Evolutionary conservation across 805 yeast species (phyloP), one percentile per base, ranked within the genome.

Genomic region (Candida boidinii): DNA sequence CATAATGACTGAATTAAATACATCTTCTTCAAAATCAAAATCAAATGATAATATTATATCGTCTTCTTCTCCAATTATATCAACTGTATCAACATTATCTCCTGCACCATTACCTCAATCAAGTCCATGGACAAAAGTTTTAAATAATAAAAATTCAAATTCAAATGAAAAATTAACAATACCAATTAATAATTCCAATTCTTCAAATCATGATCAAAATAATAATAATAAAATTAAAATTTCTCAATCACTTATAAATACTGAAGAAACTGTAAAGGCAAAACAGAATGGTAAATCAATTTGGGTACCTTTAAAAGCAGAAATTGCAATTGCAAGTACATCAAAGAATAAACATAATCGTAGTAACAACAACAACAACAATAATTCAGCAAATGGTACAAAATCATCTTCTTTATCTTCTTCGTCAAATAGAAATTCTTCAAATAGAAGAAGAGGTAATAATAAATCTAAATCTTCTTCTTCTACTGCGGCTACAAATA

Each of bases 91-190:
- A 10, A 39, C 45, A 9, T 23, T 49, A 28, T 48, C 39, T 9
- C 57, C 57, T 6, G 57, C 57, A 3, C 57, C 57, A 2, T 49
- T 49, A 18, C 57, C 57, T 4, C 36, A 39, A 20, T 39, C 36
- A 2, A 52, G 48, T 28, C 49, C 55, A 1, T 52, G 57, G 57
- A 5, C 23, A 28, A 13, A 6, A 5, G 12, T 10, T 4, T 28
- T 12, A 4, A 4, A 9, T n/a, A 33, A 34, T 20, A 22, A 21
- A 26, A 30, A 17, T 28, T 28, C 19, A 34, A 26, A 30, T n/a
- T 15, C 33, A 11, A 27, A 25, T 13, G 24, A 24, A n/a, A 22
- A 4, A 8, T 12, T n/a, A 4, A 17, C 18, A 17, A 26, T 30
- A 19, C 9, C 21, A 19, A 7, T 7, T 7, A 18, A 20, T 12